Conservation (phyloP, 345 rosid genomes). For the Salix arbutifolia region DNA sequence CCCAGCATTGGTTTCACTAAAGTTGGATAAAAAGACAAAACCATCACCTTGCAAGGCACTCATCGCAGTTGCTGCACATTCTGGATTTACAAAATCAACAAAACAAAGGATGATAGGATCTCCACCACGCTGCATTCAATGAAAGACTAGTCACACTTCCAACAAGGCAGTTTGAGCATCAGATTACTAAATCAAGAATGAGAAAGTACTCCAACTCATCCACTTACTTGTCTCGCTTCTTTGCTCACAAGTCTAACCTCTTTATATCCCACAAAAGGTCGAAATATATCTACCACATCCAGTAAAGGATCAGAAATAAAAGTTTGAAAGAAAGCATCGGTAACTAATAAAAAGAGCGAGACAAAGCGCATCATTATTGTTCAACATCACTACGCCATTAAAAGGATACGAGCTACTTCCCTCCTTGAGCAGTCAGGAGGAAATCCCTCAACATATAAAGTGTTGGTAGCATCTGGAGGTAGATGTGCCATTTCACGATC, state of each 20-base stretch:
- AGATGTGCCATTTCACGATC: conserved; percentile 43
- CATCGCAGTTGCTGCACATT: conserved; percentile 89
- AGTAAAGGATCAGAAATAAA: conserved; percentile 33
- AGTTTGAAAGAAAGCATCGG: background rate
- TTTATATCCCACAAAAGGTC: conserved; percentile 79
- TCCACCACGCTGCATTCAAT: conserved; percentile 65
- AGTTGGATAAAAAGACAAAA: background rate
- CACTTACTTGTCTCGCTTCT: conserved; percentile 66
- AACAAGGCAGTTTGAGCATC: background rate
- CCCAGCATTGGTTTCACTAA: background rate
- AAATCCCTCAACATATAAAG: conserved; percentile 80
- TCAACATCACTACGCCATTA: background rate
- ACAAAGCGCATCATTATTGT: background rate
- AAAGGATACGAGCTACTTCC: conserved; percentile 90
- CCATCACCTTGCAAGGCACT: conserved; percentile 81
- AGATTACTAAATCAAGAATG: background rate
- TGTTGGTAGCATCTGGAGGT: conserved; percentile 73
- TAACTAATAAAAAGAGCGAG: background rate
- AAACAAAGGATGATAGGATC: conserved; percentile 81
- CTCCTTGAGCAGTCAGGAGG: conserved; percentile 68
- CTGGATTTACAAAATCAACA: conserved; percentile 77
- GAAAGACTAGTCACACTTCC: background rate
- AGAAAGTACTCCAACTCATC: background rate
- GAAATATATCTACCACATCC: conserved; percentile 61
- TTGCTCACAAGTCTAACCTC: conserved; percentile 78